Evolutionary conservation across 768 basidiomycete genomes (phyloP).

Genomic region (Mrakia blollopis): DNA sequence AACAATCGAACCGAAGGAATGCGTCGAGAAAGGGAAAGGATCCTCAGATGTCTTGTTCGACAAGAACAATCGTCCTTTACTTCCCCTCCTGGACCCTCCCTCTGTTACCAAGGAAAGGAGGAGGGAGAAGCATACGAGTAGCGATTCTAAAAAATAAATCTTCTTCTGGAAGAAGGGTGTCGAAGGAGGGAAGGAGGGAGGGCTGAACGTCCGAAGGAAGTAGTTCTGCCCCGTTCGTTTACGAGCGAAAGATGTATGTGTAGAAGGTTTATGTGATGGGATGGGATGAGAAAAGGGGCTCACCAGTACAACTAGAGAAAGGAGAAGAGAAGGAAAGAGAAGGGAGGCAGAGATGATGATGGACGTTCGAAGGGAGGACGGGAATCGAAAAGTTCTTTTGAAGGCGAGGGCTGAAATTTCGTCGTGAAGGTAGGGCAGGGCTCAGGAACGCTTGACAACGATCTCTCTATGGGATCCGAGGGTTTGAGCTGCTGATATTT

Average conservation of each 20-base stretch:
- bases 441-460: no score
- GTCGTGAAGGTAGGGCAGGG: no score
- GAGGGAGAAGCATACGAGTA: slow-evolving; percentile 17
- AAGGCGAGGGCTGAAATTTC: no score
- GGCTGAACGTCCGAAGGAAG: neutral
- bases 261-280: neutral
- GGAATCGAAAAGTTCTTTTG: neutral
- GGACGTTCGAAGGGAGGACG: neutral
- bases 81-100: no score
- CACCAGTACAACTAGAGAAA: neutral
- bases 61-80: slow-evolving; percentile 20
- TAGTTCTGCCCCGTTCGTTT: neutral
- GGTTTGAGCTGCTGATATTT: no score
- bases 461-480: no score
- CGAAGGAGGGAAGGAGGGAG: neutral
- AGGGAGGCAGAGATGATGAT: neutral
- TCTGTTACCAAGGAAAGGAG: no score
- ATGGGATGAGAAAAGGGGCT: neutral
- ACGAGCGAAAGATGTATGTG: neutral
- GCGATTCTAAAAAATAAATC: slow-evolving; percentile 26
- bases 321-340: neutral
- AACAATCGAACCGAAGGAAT: no score
- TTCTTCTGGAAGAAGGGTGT: neutral
- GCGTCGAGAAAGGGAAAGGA: no score
- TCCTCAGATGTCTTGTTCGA: slow-evolving; percentile 15